Evolutionary conservation across 192 early-diverging fungal genomes (phyloP).

Genomic region (Gryganskiella cystojenkinii): DNA sequence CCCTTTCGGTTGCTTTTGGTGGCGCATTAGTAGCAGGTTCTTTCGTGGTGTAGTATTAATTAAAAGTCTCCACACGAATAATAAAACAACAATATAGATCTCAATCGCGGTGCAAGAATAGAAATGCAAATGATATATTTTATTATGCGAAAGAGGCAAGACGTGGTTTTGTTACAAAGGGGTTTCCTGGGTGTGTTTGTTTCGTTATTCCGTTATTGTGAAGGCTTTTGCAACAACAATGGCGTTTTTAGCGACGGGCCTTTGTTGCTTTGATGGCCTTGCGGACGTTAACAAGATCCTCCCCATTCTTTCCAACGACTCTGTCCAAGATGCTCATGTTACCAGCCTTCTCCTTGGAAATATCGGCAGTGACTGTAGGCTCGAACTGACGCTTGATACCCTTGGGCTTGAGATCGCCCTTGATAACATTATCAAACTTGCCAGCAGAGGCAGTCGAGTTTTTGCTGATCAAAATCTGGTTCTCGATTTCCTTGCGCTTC

Average conservation of each 20-base stretch:
- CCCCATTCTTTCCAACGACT: constrained; percentile 66
- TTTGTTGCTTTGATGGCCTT: constrained; percentile 58
- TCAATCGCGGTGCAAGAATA: no score
- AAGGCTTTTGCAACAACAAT: background rate
- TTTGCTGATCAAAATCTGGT: constrained; percentile 80
- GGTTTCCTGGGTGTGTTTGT: background rate
- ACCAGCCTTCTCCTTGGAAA: constrained; percentile 75
- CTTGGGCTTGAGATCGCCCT: constrained; percentile 89
- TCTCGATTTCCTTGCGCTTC: constrained; percentile 80
- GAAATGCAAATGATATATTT: constrained; percentile 43
- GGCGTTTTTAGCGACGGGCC: constrained; percentile 17
- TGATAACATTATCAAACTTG: constrained; percentile 86
- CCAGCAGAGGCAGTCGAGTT: constrained; percentile 91
- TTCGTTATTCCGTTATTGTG: background rate
- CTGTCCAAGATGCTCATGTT: constrained; percentile 77
- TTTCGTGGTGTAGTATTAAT: constrained; percentile 1
- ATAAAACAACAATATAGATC: no score
- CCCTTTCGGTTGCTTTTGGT: constrained; percentile 16
- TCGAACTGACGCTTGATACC: constrained; percentile 78
- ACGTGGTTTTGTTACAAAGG: background rate
- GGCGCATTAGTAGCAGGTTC: constrained; percentile 29
- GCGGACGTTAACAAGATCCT: constrained; percentile 61
- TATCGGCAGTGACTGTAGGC: constrained; percentile 64
- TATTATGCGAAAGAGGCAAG: constrained; percentile 41
- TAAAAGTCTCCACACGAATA: no score